Percentiles rank a stretch among this genome's conserved stretches.
These are phyloP conservation scores for Blastobotrys chiropterorum DNA, from an alignment of 805 yeast species.

Conservation along the genomic window DNA sequence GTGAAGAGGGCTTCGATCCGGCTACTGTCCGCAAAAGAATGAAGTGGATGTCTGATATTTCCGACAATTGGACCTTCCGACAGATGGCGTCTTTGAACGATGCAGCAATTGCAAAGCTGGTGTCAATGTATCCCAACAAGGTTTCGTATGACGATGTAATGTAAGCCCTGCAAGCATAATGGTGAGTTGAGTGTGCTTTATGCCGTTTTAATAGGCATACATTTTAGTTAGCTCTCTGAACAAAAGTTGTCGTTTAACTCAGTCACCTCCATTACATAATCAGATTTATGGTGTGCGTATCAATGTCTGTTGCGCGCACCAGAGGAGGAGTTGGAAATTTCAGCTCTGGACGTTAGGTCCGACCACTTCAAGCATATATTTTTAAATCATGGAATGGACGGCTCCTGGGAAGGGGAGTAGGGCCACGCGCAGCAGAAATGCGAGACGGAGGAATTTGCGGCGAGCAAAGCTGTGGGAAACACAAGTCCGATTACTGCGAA, in stretches of 20 bases:
- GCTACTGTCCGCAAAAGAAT: conserved; percentile 49
- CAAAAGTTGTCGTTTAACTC: too few species aligned
- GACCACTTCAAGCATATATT: too few species aligned
- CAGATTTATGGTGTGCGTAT: too few species aligned
- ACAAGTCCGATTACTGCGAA: not conserved
- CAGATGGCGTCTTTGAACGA: conserved; percentile 47
- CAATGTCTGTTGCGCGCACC: too few species aligned
- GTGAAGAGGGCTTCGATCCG: conserved; percentile 31
- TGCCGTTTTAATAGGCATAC: too few species aligned
- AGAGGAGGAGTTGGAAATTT: too few species aligned
- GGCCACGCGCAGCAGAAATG: conserved; percentile 8
- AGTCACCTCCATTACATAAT: too few species aligned
- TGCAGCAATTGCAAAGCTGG: conserved; percentile 32
- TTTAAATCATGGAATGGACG: conserved; percentile 6
- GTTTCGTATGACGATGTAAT: not conserved
- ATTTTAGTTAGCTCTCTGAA: too few species aligned
- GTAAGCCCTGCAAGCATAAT: too few species aligned
- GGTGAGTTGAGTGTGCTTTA: too few species aligned
- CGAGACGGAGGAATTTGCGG: conserved; percentile 2
- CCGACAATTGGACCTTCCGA: conserved; percentile 52
- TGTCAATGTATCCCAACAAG: conserved; percentile 27
- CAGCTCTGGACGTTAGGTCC: too few species aligned
- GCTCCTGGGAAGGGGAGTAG: conserved; percentile 8
- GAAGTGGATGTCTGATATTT: conserved; percentile 62
- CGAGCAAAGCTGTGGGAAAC: not conserved